Evolutionary conservation across 768 basidiomycete species (phyloP).

Genomic region (Lentinula raphanica): DNA sequence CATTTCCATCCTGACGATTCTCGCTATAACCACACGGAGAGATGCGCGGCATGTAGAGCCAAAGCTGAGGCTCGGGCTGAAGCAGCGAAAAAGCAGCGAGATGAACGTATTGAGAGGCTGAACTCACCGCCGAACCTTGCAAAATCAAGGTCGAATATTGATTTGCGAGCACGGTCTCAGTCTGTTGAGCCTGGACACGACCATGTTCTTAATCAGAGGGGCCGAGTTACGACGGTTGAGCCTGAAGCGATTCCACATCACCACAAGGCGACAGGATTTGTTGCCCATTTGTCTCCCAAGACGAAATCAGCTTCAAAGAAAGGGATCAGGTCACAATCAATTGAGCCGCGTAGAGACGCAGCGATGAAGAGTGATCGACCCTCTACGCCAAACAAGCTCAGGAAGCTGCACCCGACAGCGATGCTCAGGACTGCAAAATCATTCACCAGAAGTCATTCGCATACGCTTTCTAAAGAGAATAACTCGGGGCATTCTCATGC

Average conservation of each 20-base stretch:
- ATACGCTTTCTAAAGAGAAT: background rate
- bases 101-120: background rate
- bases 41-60: conserved; percentile 3
- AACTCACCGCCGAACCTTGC: background rate
- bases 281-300: background rate
- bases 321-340: background rate
- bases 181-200: background rate
- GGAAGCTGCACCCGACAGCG: background rate
- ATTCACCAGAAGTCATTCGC: background rate
- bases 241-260: background rate
- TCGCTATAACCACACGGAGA: background rate
- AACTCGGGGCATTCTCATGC: background rate
- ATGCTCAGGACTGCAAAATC: background rate
- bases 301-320: background rate
- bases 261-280: background rate
- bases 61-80: background rate
- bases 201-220: background rate
- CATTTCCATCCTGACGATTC: conserved; percentile 4
- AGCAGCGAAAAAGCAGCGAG: background rate
- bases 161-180: background rate
- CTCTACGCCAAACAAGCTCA: background rate
- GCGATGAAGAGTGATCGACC: background rate
- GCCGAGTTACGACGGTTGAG: background rate
- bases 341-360: background rate
- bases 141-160: background rate